Conservation (phyloP, 106 monocot species). For the Acorus calamus region DNA sequence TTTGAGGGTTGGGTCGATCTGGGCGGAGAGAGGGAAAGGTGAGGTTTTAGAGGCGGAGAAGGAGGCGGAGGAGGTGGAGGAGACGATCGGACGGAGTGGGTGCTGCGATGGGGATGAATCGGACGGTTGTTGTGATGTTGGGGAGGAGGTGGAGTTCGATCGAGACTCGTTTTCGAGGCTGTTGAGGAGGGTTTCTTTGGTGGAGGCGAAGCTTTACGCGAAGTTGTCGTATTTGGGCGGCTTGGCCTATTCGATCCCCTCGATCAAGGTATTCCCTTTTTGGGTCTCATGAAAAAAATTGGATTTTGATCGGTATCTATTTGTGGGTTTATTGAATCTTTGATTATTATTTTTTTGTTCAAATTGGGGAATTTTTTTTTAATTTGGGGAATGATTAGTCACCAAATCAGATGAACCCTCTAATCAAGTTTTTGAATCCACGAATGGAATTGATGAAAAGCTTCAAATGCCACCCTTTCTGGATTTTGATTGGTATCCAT, state of each 20-base stretch:
- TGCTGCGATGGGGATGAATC: neutral
- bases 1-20: conserved; percentile 19
- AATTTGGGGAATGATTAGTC: no score
- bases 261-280: conserved; percentile 51
- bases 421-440: no score
- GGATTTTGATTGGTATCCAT: no score
- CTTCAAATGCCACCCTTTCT: no score
- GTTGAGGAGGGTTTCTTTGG: conserved; percentile 42
- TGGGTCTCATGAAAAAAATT: neutral
- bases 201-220: conserved; percentile 42
- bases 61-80: conserved; percentile 12
- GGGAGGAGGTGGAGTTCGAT: conserved; percentile 29
- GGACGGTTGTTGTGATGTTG: conserved; percentile 4
- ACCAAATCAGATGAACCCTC: no score
- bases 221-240: conserved; percentile 57
- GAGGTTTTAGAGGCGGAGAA: neutral
- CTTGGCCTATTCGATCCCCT: conserved; percentile 54
- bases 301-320: neutral
- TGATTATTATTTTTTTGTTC: neutral
- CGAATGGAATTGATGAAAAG: no score
- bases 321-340: neutral
- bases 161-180: conserved; percentile 53
- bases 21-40: conserved; percentile 12
- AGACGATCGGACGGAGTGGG: neutral
- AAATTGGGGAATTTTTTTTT: no score